phyloP scores from a whole-genome alignment of 345 rosid genomes.

The Citrus mangshanensis region DNA sequence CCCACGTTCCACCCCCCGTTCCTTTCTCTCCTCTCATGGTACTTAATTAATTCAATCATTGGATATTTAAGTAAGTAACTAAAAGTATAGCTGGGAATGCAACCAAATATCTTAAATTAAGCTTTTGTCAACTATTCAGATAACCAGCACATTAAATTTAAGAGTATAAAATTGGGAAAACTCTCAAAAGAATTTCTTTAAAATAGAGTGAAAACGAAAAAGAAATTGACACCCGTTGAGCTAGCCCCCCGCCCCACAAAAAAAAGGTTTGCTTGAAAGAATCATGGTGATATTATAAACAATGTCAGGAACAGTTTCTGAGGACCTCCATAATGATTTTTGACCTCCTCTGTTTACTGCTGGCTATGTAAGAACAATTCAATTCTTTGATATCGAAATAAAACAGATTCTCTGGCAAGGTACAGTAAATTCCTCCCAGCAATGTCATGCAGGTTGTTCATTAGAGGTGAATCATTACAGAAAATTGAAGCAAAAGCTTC shows the following conservation, averaged over 20 bases:
- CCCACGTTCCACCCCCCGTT: too few species aligned
- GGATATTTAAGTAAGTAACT: not conserved
- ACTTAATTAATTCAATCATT: not conserved
- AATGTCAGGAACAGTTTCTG: not conserved
- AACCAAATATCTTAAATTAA: not conserved
- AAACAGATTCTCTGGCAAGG: not conserved
- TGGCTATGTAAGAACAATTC: not conserved
- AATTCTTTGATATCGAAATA: not conserved
- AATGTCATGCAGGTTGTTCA: not conserved
- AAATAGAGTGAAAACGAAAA: not conserved
- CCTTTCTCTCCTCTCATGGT: too few species aligned
- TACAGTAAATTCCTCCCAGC: not conserved
- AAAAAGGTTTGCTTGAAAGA: not conserved
- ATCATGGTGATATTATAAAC: not conserved
- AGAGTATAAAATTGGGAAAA: not conserved
- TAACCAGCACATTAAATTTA: not conserved
- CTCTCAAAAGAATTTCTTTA: not conserved
- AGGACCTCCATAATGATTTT: not conserved
- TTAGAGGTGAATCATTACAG: not conserved
- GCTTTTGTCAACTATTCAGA: not conserved
- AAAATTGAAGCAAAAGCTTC: not conserved
- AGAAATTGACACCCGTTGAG: not conserved
- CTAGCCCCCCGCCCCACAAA: too few species aligned
- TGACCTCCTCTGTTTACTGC: not conserved
- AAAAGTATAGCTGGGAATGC: not conserved